These are phyloP conservation scores for Chiua sp. DNA, from an alignment of 1,284 basidiomycete genomes.

Conservation along the genomic window DNA sequence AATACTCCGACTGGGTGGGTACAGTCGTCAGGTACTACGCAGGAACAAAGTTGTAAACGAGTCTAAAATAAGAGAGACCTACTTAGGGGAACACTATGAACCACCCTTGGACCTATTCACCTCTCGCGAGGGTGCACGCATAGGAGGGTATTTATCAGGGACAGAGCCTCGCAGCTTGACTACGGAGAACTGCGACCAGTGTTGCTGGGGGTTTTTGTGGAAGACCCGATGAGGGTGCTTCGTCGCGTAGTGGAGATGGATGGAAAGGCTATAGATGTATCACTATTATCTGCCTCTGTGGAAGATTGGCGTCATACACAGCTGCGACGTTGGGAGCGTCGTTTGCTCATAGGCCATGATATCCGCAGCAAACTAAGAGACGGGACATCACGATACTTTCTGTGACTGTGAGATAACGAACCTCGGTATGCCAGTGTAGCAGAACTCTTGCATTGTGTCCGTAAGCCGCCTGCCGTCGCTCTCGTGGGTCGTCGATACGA, in stretches of 20 bases:
- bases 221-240: slow-evolving; percentile 31
- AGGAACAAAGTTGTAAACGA: slow-evolving; percentile 57
- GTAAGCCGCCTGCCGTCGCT: slow-evolving; percentile 3
- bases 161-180: slow-evolving; percentile 22
- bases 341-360: too few species aligned
- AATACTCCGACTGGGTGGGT: slow-evolving; percentile 42
- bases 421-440: too few species aligned
- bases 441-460: too few species aligned
- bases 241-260: slow-evolving; percentile 43
- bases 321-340: too few species aligned
- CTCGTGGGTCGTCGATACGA: slow-evolving; percentile 16
- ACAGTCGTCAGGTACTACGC: slow-evolving; percentile 47
- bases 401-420: too few species aligned
- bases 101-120: slow-evolving; percentile 41
- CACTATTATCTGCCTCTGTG: too few species aligned
- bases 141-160: slow-evolving; percentile 37
- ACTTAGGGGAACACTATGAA: slow-evolving; percentile 42
- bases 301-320: too few species aligned
- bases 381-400: too few species aligned
- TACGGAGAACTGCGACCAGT: slow-evolving; percentile 33
- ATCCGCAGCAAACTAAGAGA: too few species aligned
- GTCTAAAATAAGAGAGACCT: slow-evolving; percentile 51
- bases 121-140: slow-evolving; percentile 40
- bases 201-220: slow-evolving; percentile 27
- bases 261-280: too few species aligned